Evolutionary conservation across 345 rosid species (phyloP).

Genomic region (Euphorbia peplus): DNA sequence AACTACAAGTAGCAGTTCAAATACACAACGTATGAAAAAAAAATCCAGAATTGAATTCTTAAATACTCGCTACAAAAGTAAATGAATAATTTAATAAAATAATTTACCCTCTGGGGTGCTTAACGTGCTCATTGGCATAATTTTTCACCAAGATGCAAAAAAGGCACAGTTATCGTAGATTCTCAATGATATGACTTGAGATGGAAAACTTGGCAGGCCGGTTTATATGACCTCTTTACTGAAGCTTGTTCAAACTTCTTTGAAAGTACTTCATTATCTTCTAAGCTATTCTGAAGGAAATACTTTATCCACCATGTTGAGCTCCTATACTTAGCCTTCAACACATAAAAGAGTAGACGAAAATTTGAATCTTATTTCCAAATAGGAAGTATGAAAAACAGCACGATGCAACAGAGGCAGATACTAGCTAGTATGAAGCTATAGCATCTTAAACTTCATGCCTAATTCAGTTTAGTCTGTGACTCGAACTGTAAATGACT

Average conservation of each 20-base stretch:
- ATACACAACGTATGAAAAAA: background rate
- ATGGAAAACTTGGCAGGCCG: constrained; percentile 88
- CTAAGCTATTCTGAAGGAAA: constrained; percentile 55
- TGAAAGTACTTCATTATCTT: constrained; percentile 58
- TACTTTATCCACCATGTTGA: constrained; percentile 84
- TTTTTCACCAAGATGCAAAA: constrained; percentile 3
- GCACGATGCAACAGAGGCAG: background rate
- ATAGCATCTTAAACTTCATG: too few relatives aligned
- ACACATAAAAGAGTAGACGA: background rate
- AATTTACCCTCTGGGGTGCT: constrained; percentile 19
- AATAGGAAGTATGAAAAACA: background rate
- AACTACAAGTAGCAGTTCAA: background rate
- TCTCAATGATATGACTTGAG: constrained; percentile 54
- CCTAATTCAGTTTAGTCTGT: too few relatives aligned
- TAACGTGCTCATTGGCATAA: constrained; percentile 8
- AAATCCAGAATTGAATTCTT: constrained; percentile 1
- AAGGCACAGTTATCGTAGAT: background rate
- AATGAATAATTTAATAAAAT: constrained; percentile 7
- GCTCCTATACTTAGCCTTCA: constrained; percentile 84
- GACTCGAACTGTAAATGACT: too few relatives aligned
- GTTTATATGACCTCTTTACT: constrained; percentile 52
- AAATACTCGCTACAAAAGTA: background rate
- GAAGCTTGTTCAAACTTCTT: constrained; percentile 83
- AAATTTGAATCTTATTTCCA: background rate
- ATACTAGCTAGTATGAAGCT: too few relatives aligned